phyloP scores from a whole-genome alignment of 176 grass and related monocot genomes.

The Aegilops sharonensis region DNA sequence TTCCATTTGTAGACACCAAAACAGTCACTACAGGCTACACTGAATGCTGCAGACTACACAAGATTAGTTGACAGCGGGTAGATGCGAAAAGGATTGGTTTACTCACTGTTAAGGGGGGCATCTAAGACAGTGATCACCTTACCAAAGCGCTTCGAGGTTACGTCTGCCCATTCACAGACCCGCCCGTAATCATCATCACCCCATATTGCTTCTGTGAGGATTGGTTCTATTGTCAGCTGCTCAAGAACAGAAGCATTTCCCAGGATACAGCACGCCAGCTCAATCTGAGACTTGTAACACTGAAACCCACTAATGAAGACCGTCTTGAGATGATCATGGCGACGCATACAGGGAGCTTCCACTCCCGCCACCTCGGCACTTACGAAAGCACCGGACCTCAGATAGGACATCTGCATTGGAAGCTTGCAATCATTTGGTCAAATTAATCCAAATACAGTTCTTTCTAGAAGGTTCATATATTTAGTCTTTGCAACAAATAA shows the following conservation, averaged over 20 bases:
- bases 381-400: neutral
- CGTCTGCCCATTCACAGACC: neutral
- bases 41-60: too few relatives aligned
- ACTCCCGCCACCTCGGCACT: neutral
- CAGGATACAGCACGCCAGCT: neutral
- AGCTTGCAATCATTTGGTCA: neutral
- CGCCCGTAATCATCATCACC: too few relatives aligned
- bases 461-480: too few relatives aligned
- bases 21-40: too few relatives aligned
- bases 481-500: neutral
- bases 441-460: neutral
- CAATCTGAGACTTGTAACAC: neutral
- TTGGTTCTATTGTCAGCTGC: neutral
- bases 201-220: too few relatives aligned
- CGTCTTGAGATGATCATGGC: neutral
- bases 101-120: neutral
- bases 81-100: neutral
- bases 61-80: neutral
- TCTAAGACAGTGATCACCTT: neutral
- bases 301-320: constrained; percentile 20
- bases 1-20: too few relatives aligned
- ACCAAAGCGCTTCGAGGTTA: neutral
- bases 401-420: neutral
- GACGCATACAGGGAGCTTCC: neutral
- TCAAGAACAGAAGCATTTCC: neutral